A percentile compares a stretch with the other conserved stretches of the same genome.
phyloP scores from a whole-genome alignment of 1,139 yeast species.

The Oligophagozyma castellii region DNA sequence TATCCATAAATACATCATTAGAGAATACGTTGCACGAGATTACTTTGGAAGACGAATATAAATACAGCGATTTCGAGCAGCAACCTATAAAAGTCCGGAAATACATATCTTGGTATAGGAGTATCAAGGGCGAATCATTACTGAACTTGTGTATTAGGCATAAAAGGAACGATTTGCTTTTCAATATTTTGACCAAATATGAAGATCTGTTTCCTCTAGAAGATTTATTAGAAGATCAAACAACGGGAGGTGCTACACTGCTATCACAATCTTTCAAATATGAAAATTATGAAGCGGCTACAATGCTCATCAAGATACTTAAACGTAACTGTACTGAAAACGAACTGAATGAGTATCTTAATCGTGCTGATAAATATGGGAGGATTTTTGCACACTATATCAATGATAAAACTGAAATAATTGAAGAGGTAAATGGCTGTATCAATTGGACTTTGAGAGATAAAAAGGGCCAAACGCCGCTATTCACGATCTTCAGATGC shows the following conservation, averaged over 20 bases:
- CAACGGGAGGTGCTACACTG: conserved; percentile 39
- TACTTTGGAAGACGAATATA: conserved; percentile 1
- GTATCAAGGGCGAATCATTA: conserved; percentile 54
- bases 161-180: conserved; percentile 32
- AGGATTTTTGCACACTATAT: conserved; percentile 66
- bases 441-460: conserved; percentile 68
- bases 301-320: conserved; percentile 36
- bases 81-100: conserved; percentile 22
- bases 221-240: conserved; percentile 52
- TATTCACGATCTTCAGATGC: conserved; percentile 61
- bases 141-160: conserved; percentile 39
- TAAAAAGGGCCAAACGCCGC: conserved; percentile 59
- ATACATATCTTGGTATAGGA: conserved; percentile 45
- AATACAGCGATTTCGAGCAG: conserved; percentile 8
- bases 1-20: too few species aligned
- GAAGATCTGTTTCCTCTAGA: conserved; percentile 45
- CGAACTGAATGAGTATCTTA: conserved; percentile 39
- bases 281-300: conserved; percentile 36
- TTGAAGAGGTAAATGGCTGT: conserved; percentile 40
- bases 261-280: conserved; percentile 47
- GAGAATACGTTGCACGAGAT: too few species aligned
- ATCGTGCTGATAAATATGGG: conserved; percentile 33
- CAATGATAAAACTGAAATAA: conserved; percentile 42
- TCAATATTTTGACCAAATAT: conserved; percentile 31
- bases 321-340: conserved; percentile 29